Base-by-base conservation (phyloP, 805 yeast species). In the Groenewaldozyma salmanticensis region DNA sequence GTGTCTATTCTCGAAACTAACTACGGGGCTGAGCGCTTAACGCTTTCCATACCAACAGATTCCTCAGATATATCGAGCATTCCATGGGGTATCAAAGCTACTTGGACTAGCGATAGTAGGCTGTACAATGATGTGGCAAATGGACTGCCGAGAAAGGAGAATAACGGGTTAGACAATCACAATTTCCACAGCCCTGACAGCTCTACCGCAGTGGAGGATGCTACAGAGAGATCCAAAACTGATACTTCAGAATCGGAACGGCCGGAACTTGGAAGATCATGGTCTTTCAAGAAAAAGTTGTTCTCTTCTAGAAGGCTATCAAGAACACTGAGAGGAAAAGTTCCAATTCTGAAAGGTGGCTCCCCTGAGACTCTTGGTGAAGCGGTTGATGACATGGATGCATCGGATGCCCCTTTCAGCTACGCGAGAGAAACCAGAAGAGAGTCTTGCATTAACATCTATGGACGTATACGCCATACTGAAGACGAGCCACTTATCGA, bases 71-170 rank as follows among this genome's bases (percentile, higher is more conserved):
- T 55, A 6, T 42, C 45, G 15, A 55, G 53, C 42, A 52, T 53
- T 18, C 63, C 63, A 0, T 59, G 63, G 63, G 61, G 59, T 11
- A 44, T 59, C 16, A 53, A 53, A 38, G 60, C 58, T 3, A 45
- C 52, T 6, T 58, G 60, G 61, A 51, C 52, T 24, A 42, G 47
- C 36, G 34, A 33, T 21, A 34, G 31, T 18, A 41, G 35, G 16
- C 18, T 36, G 18, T 40, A 41, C 4, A 16, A 21, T 9, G 11
- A 11, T 3, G n/a, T 21, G 5, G 31, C 20, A 7, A 16, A 27
- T 22, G 21, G 15, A 13, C 11, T 20, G 3, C 15, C 13, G 4
- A 16, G 4, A 11, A 37, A 27, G 11, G n/a, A 4, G 4, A 4
- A 15, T 4, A 27, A 35, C 15, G 31, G 20, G 31, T 21, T 18